phyloP scores from a whole-genome alignment of 345 rosid genomes.

The Brassica juncea region DNA sequence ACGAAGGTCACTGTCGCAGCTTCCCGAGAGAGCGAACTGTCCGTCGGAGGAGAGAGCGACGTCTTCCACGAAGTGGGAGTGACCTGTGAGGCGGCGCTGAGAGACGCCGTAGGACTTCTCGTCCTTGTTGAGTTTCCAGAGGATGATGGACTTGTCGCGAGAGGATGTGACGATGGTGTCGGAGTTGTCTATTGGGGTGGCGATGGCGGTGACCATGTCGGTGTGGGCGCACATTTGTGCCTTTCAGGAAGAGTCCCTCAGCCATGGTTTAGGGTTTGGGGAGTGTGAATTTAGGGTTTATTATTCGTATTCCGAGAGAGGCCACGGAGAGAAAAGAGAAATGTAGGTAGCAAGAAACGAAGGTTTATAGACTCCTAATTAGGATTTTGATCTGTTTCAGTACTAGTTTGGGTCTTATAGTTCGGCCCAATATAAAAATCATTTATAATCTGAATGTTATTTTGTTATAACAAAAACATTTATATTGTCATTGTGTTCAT shows the following conservation, averaged over 20 bases:
- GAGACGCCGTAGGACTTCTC: not conserved
- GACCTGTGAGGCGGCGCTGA: not conserved
- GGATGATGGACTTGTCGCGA: slow-evolving; percentile 62
- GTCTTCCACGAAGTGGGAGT: not conserved
- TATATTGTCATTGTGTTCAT: too few species aligned
- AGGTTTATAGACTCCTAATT: not conserved
- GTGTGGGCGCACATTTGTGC: slow-evolving; percentile 87
- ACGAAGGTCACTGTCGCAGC: not conserved
- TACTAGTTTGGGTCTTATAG: not conserved
- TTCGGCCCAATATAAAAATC: not conserved
- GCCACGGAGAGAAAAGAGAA: slow-evolving; percentile 1
- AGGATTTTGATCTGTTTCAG: slow-evolving; percentile 1
- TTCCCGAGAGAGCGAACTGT: not conserved
- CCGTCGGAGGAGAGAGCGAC: not conserved
- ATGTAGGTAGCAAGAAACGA: not conserved
- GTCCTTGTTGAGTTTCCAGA: not conserved
- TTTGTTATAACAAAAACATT: too few species aligned
- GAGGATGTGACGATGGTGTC: slow-evolving; percentile 48
- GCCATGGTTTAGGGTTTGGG: slow-evolving; percentile 46
- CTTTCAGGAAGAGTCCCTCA: slow-evolving; percentile 63
- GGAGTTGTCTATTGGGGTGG: slow-evolving; percentile 64
- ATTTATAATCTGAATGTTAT: too few species aligned
- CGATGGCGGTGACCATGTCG: slow-evolving; percentile 89
- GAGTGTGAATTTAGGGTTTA: not conserved
- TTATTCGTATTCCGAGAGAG: not conserved